phyloP scores from a whole-genome alignment of 306 rosid species.

The Cicer pinnatifidum region DNA sequence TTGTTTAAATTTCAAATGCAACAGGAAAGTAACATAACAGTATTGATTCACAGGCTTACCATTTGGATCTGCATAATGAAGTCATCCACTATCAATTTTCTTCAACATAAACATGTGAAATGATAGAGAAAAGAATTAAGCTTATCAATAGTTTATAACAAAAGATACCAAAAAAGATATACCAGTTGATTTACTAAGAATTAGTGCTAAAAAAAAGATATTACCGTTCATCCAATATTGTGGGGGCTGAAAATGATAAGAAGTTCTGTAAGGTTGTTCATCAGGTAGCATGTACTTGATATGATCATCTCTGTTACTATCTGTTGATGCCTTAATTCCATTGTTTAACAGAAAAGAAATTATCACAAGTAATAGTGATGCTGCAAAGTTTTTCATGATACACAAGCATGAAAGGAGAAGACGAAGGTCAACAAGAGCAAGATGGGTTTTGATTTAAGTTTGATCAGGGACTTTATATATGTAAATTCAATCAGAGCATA shows the following conservation, averaged over 20 bases:
- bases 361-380: constrained; percentile 1
- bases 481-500: not conserved
- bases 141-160: not conserved
- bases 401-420: constrained; percentile 34
- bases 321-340: constrained; percentile 37
- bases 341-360: constrained; percentile 37
- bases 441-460: constrained; percentile 3
- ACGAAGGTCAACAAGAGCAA: not conserved
- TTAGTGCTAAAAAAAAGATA: not conserved
- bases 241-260: constrained; percentile 54
- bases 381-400: constrained; percentile 44
- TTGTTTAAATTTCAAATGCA: not conserved
- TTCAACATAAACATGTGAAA: constrained; percentile 45
- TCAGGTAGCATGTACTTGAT: constrained; percentile 17
- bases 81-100: constrained; percentile 29
- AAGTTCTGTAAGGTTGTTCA: constrained; percentile 55
- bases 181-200: not conserved
- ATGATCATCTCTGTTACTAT: not conserved
- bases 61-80: constrained; percentile 54
- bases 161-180: not conserved
- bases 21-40: constrained; percentile 1
- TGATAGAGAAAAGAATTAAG: constrained; percentile 38
- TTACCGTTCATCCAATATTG: constrained; percentile 59
- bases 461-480: constrained; percentile 9
- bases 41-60: constrained; percentile 42